Evolutionary conservation across 352 stramenopile species (phyloP), one percentile per base, ranked within the genome.

Genomic region (Phytophthora sp.): DNA sequence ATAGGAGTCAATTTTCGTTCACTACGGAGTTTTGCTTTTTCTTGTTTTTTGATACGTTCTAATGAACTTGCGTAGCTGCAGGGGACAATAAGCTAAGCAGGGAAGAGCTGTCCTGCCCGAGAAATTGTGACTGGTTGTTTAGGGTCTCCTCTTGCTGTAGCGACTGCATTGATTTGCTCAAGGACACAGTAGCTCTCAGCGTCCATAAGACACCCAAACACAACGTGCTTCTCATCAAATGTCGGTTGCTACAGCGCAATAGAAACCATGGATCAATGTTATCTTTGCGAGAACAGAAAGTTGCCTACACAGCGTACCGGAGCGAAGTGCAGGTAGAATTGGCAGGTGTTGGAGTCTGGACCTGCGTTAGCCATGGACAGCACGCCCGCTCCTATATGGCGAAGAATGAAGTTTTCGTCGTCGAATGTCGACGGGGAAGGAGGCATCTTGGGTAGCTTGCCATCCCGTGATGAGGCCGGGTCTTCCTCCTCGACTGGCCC

Each of bases 301-400:
- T n/a, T n/a, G n/a, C n/a, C n/a, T n/a, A n/a, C n/a, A 42, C n/a
- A 42, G n/a, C 69, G 41, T 65, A 89, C 81, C 20, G 69, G 31
- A 2, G 41, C 61, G 64, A 89, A 88, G 54, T 86, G 79, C 31
- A 99, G 89, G 66, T 98, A 98, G 72, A 99, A 99, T 65, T 98
- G 93, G 45, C 87, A 97, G 2, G 91, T 94, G 74, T 99, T 99
- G 0, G 94, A 97, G 80, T 99, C 77, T 1, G 84, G 88, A 2
- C 97, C 97, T 10, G 85, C 79, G 71, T 99, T 99, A 15, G 88
- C 96, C 94, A 99, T 99, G 32, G 87, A 96, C 12, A 99, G 69
- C 13, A 97, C 85, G 17, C 95, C 95, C 0, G 85, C 64, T 4
- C 86, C 78, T 24, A 76, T 82, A 77, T 99, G 97, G 23, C 62